Base-by-base conservation (phyloP, 2,329 filamentous ascomycete genomes). In the Aureobasidium sp. region DNA sequence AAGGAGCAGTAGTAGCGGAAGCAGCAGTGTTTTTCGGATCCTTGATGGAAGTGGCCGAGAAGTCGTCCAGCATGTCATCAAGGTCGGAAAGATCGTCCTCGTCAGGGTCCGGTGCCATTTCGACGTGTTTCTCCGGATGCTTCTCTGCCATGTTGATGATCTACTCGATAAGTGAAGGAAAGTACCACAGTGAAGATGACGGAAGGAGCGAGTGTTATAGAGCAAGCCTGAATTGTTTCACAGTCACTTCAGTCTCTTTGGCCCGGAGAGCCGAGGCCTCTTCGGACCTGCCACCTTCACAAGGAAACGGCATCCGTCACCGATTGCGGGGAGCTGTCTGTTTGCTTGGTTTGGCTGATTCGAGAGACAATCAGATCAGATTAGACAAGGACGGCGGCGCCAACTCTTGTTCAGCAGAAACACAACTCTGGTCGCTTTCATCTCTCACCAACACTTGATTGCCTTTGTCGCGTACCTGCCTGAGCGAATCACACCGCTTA, bases 81-180 rank as follows among this genome's bases (percentile, higher is more conserved):
- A 99, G 79, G 70, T 97, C 94, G 70, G 97, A 90, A 21, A 94
- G 78, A 67, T 94, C 90, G 74, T 94, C 94, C 75, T 96, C 92
- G 66, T 97, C 93, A 6, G 92, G 93, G 69, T 97, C 93, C 25
- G 91, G 87, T 7, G 69, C 71, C 59, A 73, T 70, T 48, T 75
- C 74, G 61, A 63, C 54, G 44, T 60, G 61, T 9, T 59, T 34
- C 30, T 64, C 50, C 27, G 60, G 30, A 37, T 64, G 44, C 61
- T 70, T 69, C 7, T 72, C 68, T 55, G 68, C 64, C 69, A 70
- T 71, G 11, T 25, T 29, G n/a, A 39, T 29, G 15, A n/a, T 21
- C n/a, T 30, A 29, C 5, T 3, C 9, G 3, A 16, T 32, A n/a
- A 3, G 21, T 39, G n/a, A n/a, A 36, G 1, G 6, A 5, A 45